These are phyloP conservation scores for Aspergillus sp. DNA, from an alignment of 2,329 filamentous ascomycete genomes.

Conservation along the genomic window DNA sequence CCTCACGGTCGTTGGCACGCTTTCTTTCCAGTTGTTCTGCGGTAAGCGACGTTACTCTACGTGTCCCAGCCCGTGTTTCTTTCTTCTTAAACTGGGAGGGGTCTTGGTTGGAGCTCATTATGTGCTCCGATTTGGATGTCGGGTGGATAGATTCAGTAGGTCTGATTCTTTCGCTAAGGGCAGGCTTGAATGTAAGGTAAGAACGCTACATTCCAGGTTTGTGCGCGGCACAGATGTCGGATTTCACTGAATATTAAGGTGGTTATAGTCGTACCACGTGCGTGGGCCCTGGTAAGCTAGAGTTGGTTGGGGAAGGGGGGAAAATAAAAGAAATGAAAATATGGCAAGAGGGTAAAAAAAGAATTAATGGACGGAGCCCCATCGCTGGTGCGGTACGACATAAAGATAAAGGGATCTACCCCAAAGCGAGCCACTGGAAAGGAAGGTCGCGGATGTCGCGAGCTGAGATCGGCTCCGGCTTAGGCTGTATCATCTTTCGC, in stretches of 20 bases:
- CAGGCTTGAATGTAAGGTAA: conserved; percentile 9
- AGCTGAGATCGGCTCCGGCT: conserved; percentile 13
- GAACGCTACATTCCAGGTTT: conserved; percentile 16
- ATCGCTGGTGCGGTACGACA: conserved; percentile 3
- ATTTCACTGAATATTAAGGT: conserved; percentile 13
- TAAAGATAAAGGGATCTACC: conserved; percentile 9
- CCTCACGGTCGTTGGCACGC: conserved; percentile 60
- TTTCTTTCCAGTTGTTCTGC: conserved; percentile 60
- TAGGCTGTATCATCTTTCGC: conserved; percentile 11
- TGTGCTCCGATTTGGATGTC: conserved; percentile 9
- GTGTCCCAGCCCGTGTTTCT: conserved; percentile 55
- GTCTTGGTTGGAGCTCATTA: conserved; percentile 26
- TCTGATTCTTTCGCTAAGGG: conserved; percentile 12
- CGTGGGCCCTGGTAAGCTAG: conserved; percentile 22
- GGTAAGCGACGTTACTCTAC: conserved; percentile 58
- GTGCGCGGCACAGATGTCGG: conserved; percentile 13
- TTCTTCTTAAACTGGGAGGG: conserved; percentile 28
- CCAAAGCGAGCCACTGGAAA: conserved; percentile 1
- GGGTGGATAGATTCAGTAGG: not conserved
- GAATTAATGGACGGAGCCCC: conserved; percentile 5
- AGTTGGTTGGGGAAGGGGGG: conserved; percentile 11
- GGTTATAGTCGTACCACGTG: conserved; percentile 24
- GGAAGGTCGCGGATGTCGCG: not conserved
- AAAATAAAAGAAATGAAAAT: conserved; percentile 4
- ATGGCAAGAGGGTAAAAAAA: conserved; percentile 14